phyloP scores from a whole-genome alignment of 2,329 filamentous ascomycete genomes.

The Lasiodiplodia theobromae region DNA sequence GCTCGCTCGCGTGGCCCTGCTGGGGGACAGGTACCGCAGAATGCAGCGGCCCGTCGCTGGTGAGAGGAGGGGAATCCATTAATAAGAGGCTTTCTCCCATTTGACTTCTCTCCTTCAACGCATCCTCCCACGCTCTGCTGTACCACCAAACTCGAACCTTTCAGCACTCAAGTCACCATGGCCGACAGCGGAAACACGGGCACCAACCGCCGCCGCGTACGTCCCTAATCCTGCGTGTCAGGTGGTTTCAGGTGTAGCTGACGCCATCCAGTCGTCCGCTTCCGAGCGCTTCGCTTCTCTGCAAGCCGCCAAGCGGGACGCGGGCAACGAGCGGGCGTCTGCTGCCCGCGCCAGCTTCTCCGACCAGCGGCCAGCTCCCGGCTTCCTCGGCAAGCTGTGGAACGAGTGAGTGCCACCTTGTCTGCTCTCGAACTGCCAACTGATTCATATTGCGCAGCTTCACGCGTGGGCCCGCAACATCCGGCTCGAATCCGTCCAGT shows the following conservation, averaged over 20 bases:
- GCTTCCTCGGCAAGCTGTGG: constrained; percentile 30
- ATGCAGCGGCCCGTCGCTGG: neutral
- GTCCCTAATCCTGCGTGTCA: neutral
- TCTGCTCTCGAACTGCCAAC: neutral
- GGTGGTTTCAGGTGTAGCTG: neutral
- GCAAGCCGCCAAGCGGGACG: constrained; percentile 24
- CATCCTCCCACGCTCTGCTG: neutral
- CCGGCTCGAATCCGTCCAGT: neutral
- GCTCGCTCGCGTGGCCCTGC: neutral
- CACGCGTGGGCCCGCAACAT: constrained; percentile 11
- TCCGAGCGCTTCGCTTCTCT: constrained; percentile 28
- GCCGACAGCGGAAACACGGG: constrained; percentile 23
- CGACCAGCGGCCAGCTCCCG: constrained; percentile 24
- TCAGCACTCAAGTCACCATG: constrained; percentile 4
- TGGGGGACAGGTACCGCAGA: neutral
- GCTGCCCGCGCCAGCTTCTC: constrained; percentile 28
- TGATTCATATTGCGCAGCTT: neutral
- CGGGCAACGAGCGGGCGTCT: constrained; percentile 10
- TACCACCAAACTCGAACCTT: neutral
- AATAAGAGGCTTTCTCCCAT: constrained; percentile 8
- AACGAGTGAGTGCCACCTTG: constrained; percentile 9
- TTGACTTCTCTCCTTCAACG: neutral
- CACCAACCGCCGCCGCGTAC: constrained; percentile 20
- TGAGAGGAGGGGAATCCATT: neutral
- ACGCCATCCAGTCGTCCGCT: constrained; percentile 15